Evolutionary conservation across 2,329 filamentous ascomycete species (phyloP).

Genomic region (Hypoxylon sp.): DNA sequence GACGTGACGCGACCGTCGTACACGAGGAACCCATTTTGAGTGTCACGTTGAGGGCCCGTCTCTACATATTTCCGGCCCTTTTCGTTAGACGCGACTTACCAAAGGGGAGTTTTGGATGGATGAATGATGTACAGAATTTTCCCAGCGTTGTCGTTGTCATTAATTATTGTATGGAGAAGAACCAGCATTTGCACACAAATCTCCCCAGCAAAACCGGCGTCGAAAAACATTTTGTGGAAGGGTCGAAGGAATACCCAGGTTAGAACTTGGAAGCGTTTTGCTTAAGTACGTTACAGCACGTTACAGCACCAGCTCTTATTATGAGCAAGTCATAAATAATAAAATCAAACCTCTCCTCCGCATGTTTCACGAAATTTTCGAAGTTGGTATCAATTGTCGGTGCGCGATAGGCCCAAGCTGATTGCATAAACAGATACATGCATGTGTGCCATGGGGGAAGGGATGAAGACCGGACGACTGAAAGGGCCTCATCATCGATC

Average conservation of each 20-base stretch:
- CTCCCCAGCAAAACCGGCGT: slow-evolving; percentile 13
- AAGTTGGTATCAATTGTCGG: neutral
- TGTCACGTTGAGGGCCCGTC: slow-evolving; percentile 12
- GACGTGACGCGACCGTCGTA: slow-evolving; percentile 46
- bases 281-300: slow-evolving; percentile 19
- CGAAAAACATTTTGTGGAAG: slow-evolving; percentile 17
- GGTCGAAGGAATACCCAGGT: slow-evolving; percentile 35
- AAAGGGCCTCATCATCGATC: neutral
- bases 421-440: neutral
- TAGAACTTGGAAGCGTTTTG: slow-evolving; percentile 22
- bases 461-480: neutral
- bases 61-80: slow-evolving; percentile 12
- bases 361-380: neutral
- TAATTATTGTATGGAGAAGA: slow-evolving; percentile 22
- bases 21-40: slow-evolving; percentile 34
- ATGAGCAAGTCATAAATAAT: slow-evolving; percentile 18
- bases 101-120: slow-evolving; percentile 11
- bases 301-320: slow-evolving; percentile 18
- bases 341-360: slow-evolving; percentile 24
- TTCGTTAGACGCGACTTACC: slow-evolving; percentile 8
- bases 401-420: neutral
- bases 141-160: slow-evolving; percentile 22
- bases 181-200: slow-evolving; percentile 15
- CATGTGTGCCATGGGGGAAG: neutral
- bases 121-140: slow-evolving; percentile 26